Percentiles rank a stretch among this genome's conserved stretches.
Evolutionary conservation across 2,329 filamentous ascomycete species (phyloP).

Genomic region (Gyromitra esculenta): DNA sequence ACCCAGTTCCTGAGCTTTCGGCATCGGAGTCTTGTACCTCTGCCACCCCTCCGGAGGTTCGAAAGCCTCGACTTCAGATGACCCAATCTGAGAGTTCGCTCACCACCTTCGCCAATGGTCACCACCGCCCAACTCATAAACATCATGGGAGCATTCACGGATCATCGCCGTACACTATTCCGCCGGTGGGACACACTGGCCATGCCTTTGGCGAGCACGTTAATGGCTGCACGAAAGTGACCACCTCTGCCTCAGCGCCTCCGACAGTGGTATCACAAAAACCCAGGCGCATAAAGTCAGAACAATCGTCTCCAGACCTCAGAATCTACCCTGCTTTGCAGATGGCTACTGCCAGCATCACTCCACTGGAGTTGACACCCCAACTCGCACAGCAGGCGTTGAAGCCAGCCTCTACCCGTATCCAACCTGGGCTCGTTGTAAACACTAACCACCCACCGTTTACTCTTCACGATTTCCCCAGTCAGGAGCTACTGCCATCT

Average conservation of each 20-base stretch:
- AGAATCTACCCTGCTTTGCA: slow-evolving; percentile 65
- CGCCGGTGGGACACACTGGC: slow-evolving; percentile 67
- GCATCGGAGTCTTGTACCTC: slow-evolving; percentile 66
- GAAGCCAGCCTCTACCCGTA: slow-evolving; percentile 66
- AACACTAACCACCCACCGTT: slow-evolving; percentile 62
- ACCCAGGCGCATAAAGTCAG: slow-evolving; percentile 69
- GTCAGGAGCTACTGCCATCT: slow-evolving; percentile 57
- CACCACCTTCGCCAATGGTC: slow-evolving; percentile 71
- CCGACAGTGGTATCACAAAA: slow-evolving; percentile 62
- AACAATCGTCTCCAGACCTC: slow-evolving; percentile 70
- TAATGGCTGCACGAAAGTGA: slow-evolving; percentile 57
- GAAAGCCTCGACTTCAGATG: slow-evolving; percentile 70
- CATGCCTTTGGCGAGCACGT: slow-evolving; percentile 62
- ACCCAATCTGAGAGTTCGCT: slow-evolving; percentile 69
- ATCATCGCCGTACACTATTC: slow-evolving; percentile 70
- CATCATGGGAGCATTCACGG: slow-evolving; percentile 71
- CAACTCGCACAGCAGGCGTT: slow-evolving; percentile 63
- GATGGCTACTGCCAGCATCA: slow-evolving; percentile 65
- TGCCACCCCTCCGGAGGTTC: slow-evolving; percentile 60
- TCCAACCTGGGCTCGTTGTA: slow-evolving; percentile 69
- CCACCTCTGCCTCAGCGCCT: slow-evolving; percentile 62
- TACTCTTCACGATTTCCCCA: slow-evolving; percentile 56
- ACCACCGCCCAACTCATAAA: slow-evolving; percentile 72
- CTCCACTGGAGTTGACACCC: slow-evolving; percentile 69
- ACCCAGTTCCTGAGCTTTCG: slow-evolving; percentile 71